phyloP scores from a whole-genome alignment of 139 green algal genomes.

The Coelastrella sp. region DNA sequence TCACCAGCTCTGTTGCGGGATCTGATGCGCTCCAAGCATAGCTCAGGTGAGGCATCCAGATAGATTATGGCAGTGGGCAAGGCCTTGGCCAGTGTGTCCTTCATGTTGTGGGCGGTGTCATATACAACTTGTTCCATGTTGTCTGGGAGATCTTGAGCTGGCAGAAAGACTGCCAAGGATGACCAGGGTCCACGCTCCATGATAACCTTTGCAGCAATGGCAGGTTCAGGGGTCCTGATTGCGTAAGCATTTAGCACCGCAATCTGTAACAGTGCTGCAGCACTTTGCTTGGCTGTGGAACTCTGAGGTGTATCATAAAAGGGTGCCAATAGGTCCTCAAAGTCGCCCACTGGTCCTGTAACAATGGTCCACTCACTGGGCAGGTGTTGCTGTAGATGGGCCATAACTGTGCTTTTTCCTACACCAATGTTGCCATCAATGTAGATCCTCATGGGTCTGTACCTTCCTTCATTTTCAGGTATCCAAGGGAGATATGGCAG shows the following conservation, averaged over 20 bases:
- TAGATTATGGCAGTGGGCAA: background rate
- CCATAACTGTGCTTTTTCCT: background rate
- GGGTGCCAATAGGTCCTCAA: background rate
- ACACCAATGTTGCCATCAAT: constrained; percentile 28
- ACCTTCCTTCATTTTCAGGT: background rate
- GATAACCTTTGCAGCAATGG: background rate
- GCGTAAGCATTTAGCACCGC: background rate
- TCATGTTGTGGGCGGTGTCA: background rate
- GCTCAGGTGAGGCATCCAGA: background rate
- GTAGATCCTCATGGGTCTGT: background rate
- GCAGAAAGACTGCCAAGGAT: background rate
- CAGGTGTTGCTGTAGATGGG: background rate
- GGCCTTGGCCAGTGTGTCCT: background rate
- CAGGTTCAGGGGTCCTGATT: background rate
- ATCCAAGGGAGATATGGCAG: background rate
- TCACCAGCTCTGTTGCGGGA: background rate
- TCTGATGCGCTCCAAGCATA: background rate
- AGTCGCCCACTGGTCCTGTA: background rate
- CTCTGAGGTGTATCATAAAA: background rate
- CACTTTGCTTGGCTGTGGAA: background rate
- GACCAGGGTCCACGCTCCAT: constrained; percentile 2
- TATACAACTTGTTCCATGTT: background rate
- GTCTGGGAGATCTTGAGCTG: background rate
- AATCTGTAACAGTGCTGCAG: constrained; percentile 16
- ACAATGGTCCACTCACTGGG: background rate